Base-by-base conservation (phyloP, 805 yeast species). In the Pichia nakasei region DNA sequence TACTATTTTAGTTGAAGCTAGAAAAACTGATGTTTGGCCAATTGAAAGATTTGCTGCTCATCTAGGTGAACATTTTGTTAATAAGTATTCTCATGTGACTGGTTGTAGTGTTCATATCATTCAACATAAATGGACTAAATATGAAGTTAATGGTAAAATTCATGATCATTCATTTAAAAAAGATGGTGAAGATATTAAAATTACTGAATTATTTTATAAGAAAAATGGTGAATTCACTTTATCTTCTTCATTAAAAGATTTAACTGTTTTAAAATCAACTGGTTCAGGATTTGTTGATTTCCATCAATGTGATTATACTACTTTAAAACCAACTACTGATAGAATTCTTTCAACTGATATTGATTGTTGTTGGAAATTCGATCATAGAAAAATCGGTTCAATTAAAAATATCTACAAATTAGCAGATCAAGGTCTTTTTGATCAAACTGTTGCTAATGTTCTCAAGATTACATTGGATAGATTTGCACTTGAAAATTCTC, bases 251-350 rank as follows among this genome's bases (percentile, higher is more conserved):
- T 71, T 86, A 58, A 79, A 82, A 64, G 91, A 80, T 55, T 71
- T 86, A 59, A 85, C 91, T 5, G 91, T 86, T 24, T 76, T 86
- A 62, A 89, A 89, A 67, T 81, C 93, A 27, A 89, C 97, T 20
- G 91, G 91, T 18, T 87, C 96, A 32, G 85, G 84, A 84, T 89
- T 89, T 70, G 80, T 84, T 66, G 95, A 93, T 43, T 89, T 71
- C 74, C 73, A 86, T 68, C 70, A 70, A 45, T 87, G 95, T 67
- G 96, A 89, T 61, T 85, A 76, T 76, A 89, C 97, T 52, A 88
- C 89, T 38, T 76, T 89, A 62, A 62, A 76, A 58, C 95, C 94
- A 52, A 82, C 95, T 39, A 69, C 65, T 33, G 97, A 89, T 68
- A 73, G 97, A 57, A 81, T 89, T 51, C 72, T 89, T 57, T 84